Evolutionary conservation across 2,329 filamentous ascomycete genomes (phyloP), one percentile per base, ranked within the genome.

Genomic region (Bipolaris victoriae): DNA sequence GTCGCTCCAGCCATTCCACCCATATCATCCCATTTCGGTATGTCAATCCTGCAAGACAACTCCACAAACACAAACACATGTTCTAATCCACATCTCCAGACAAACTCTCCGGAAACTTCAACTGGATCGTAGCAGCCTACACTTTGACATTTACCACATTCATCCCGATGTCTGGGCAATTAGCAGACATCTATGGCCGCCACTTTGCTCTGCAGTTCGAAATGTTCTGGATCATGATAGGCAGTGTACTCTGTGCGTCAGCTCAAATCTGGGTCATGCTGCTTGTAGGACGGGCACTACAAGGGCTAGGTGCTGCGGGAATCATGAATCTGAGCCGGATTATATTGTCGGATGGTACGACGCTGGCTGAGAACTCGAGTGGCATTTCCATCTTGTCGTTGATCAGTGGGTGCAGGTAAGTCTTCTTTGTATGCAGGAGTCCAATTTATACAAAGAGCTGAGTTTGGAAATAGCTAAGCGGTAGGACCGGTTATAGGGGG

Each of bases 281-380:
- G 2, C 79, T 90, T 0, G 77, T 89, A 3, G 88, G 88, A 1
- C 81, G 88, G 41, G 86, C 82, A 0, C 73, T 90, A 1, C 87
- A 90, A 67, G 87, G 88, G 10, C 68, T 88, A 1, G 83, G 84
- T 4, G 83, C 84, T 31, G 84, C 87, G 0, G 88, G 87, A 0
- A 78, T 90, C 15, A 81, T 84, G 62, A 86, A 88, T 35, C 76
- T 85, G 33, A 83, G 86, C 29, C 82, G 84, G 43, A 84, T 86
- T 6, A 82, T 90, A n/a, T 77, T 90, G 11, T 84, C 87, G 0
- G 87, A 90, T 66, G 84, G 84, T 55, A 86, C 90, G 5, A 83
- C 82, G 0, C 72, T 79, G 90, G 93, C 71, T 88, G 88, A 77
- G 85, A 93, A 60, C 81, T 96, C 56, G 86, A 88, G 69, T 89